A percentile compares a stretch with the other conserved stretches of the same genome.
Evolutionary conservation across 495 filamentous ascomycete genomes (phyloP).

Genomic region (Trichoderma orchidacearum): DNA sequence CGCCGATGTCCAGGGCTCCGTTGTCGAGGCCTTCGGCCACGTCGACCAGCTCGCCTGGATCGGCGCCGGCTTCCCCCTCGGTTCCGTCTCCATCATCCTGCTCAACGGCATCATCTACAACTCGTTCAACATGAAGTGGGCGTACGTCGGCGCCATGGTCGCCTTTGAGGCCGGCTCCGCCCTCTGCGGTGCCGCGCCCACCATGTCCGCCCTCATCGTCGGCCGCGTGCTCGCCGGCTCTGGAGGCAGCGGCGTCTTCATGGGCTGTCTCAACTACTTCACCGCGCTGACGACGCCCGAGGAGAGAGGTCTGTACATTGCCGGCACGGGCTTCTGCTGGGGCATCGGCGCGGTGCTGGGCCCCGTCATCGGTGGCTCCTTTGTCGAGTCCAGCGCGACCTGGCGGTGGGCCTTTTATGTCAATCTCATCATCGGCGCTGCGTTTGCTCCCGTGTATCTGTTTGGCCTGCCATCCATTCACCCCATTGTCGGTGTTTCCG

Average conservation of each 20-base stretch:
- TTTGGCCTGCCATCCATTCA: constrained; percentile 37
- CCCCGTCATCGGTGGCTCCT: constrained; percentile 50
- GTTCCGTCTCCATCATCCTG: constrained; percentile 31
- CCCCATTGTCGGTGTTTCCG: constrained; percentile 22
- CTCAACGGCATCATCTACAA: constrained; percentile 25
- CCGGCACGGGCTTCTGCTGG: constrained; percentile 27
- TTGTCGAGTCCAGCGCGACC: constrained; percentile 32
- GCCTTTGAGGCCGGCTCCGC: constrained; percentile 40
- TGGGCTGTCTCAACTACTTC: constrained; percentile 31
- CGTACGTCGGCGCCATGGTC: constrained; percentile 30
- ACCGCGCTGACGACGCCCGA: constrained; percentile 24
- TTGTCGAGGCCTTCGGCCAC: constrained; percentile 33
- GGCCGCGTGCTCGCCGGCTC: constrained; percentile 27
- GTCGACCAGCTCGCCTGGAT: constrained; percentile 46
- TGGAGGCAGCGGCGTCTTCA: constrained; percentile 36
- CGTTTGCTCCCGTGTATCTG: constrained; percentile 41
- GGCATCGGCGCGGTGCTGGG: constrained; percentile 41
- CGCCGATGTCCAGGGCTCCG: constrained; percentile 41
- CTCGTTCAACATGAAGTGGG: constrained; percentile 37
- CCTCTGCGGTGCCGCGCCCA: constrained; percentile 38
- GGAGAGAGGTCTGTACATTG: constrained; percentile 36
- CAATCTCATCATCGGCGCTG: constrained; percentile 44
- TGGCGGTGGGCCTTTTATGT: constrained; percentile 62
- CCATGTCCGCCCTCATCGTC: constrained; percentile 37
- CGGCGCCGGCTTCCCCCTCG: constrained; percentile 37